Evolutionary conservation across 2,329 filamentous ascomycete species (phyloP), one percentile per base, ranked within the genome.

Genomic region (Exophiala oligosperma): DNA sequence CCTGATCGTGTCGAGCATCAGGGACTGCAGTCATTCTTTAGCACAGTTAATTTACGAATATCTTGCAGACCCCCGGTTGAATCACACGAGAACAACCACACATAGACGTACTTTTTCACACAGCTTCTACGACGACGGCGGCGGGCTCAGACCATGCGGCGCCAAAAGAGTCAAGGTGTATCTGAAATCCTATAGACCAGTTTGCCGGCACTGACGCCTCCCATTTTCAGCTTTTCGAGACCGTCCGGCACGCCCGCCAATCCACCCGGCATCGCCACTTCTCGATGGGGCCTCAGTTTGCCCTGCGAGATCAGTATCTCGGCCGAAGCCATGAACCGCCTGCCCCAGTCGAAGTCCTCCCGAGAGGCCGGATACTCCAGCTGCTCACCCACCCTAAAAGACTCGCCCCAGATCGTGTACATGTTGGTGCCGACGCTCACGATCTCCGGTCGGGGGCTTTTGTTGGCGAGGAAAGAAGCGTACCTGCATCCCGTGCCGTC

Each of bases 321-420:
- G 12, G 29, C 38, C 26, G 40, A 21, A 7, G 5, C 49, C 49
- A 41, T 52, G 17, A 52, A 52, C 37, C 38, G 35, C 9, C 6
- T 41, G 6, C 8, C 49, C 49, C 49, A 52, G 11, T 52, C 14
- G 29, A 52, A 52, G 21, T 52, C 49, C 37, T 9, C 49, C 29
- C 8, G 11, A 26, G 9, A 12, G n/a, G 49, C 49, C 4, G 49
- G 28, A 8, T 38, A 52, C 17, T 52, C 49, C 26, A 38, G 8
- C 6, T 8, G 9, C 26, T 17, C 17, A 35, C 49, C 49, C 3
- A 23, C 7, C 6, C 11, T 29, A 24, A 52, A 52, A 38, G 35
- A n/a, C 29, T 52, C 49, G 2, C 49, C 49, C 49, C 49, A 52
- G 6, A 41, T 26, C n/a, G 49, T 52, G 23, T 52, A 52, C 49